A percentile compares a stretch with the other conserved stretches of the same genome.
These are phyloP conservation scores for Deinandra increscens DNA, from an alignment of 129 eudicot genomes.

Conservation along the genomic window DNA sequence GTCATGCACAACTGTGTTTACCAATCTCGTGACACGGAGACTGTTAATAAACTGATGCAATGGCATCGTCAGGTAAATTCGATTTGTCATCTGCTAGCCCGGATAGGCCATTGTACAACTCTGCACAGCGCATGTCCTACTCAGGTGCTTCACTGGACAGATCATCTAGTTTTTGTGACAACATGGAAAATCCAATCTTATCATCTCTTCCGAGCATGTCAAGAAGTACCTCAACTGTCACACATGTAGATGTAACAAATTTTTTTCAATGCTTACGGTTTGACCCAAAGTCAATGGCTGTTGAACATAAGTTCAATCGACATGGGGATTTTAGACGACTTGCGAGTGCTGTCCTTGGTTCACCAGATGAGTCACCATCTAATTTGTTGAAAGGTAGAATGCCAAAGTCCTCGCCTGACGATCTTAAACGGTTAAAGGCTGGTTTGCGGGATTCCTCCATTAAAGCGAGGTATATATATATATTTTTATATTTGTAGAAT, in stretches of 20 bases:
- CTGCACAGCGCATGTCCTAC: constrained; percentile 69
- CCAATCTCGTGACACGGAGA: constrained; percentile 41
- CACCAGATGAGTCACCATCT: constrained; percentile 63
- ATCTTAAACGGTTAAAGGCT: constrained; percentile 59
- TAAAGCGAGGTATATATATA: constrained; percentile 61
- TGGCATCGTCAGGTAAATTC: constrained; percentile 82
- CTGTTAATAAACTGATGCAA: constrained; percentile 47
- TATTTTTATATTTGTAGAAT: neutral
- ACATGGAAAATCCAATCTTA: constrained; percentile 68
- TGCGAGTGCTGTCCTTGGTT: constrained; percentile 57
- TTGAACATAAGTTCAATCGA: constrained; percentile 66
- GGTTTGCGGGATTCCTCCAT: constrained; percentile 71
- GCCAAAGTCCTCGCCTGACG: constrained; percentile 54
- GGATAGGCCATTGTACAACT: constrained; percentile 62
- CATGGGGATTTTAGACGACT: constrained; percentile 59
- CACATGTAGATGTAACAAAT: constrained; percentile 60
- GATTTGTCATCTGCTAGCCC: constrained; percentile 75
- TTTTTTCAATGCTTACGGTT: constrained; percentile 76
- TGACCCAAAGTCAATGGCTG: constrained; percentile 73
- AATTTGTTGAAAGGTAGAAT: constrained; percentile 53
- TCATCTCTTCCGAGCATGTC: constrained; percentile 85
- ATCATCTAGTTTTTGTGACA: constrained; percentile 78
- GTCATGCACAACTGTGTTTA: constrained; percentile 64
- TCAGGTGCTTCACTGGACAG: constrained; percentile 62
- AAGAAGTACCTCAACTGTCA: constrained; percentile 57